phyloP scores from a whole-genome alignment of 2,329 filamentous ascomycete species.

The Ploettnerulaceae sp. region DNA sequence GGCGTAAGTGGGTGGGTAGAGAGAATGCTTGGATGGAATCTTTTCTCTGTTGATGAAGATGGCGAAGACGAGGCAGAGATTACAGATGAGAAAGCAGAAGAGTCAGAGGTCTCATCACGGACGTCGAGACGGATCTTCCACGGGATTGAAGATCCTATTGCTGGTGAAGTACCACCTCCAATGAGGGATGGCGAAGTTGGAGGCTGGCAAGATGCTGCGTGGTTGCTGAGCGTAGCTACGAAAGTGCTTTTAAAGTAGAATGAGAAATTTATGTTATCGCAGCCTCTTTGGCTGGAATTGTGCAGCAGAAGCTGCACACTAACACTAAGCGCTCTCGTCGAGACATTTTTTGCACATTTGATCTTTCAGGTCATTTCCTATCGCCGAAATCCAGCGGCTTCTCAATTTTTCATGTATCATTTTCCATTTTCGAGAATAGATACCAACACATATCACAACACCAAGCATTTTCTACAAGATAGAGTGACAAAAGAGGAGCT shows the following conservation, averaged over 20 bases:
- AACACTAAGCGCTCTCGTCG: neutral
- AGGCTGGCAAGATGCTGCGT: slow-evolving; percentile 63
- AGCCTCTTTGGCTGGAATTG: neutral
- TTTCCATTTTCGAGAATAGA: no score
- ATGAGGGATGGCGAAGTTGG: slow-evolving; percentile 50
- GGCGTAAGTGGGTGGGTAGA: slow-evolving; percentile 56
- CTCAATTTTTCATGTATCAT: no score
- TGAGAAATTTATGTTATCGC: slow-evolving; percentile 11
- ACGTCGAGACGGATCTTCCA: slow-evolving; percentile 22
- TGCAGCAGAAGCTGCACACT: neutral
- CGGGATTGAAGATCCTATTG: slow-evolving; percentile 29
- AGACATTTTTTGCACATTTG: no score
- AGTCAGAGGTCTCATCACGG: slow-evolving; percentile 27
- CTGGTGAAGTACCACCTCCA: slow-evolving; percentile 45
- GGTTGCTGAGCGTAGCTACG: slow-evolving; percentile 58
- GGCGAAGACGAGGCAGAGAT: slow-evolving; percentile 43
- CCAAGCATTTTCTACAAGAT: no score
- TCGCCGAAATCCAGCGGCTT: no score
- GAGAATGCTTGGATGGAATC: slow-evolving; percentile 52
- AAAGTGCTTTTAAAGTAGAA: slow-evolving; percentile 28
- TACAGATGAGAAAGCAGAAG: slow-evolving; percentile 37
- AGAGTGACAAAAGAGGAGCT: no score
- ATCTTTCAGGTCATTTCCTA: no score
- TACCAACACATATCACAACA: no score
- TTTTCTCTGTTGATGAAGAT: slow-evolving; percentile 59